Conservation (phyloP, 192 early-diverging fungal genomes). For the Backusella westeae region DNA sequence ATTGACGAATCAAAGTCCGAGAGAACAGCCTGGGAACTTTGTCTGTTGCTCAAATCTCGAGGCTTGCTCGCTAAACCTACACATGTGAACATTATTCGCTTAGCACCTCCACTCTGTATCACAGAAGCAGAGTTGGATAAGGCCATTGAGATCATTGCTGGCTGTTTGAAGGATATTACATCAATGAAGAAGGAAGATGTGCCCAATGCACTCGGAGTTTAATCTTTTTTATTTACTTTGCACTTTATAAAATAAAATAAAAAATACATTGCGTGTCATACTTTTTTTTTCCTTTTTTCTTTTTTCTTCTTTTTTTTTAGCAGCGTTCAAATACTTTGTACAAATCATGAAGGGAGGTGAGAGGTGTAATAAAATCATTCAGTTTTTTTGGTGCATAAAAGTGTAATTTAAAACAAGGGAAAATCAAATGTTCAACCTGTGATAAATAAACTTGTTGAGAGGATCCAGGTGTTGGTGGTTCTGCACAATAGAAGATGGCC, state of each 20-base stretch:
- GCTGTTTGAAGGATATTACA: conserved; percentile 72
- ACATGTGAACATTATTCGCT: conserved; percentile 96
- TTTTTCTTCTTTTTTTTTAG: conserved; percentile 41
- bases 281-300: conserved; percentile 13
- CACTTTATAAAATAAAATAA: not conserved
- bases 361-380: conserved; percentile 58
- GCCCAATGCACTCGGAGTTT: conserved; percentile 23
- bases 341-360: conserved; percentile 84
- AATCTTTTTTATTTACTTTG: not conserved
- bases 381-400: conserved; percentile 68
- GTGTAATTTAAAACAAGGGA: conserved; percentile 74
- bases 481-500: conserved; percentile 60
- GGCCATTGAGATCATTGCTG: conserved; percentile 77
- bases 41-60: conserved; percentile 87
- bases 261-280: too few relatives aligned
- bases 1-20: conserved; percentile 81
- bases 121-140: conserved; percentile 86
- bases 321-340: conserved; percentile 98
- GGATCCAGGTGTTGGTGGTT: conserved; percentile 31
- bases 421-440: conserved; percentile 75
- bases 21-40: conserved; percentile 97
- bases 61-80: conserved; percentile 98
- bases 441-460: conserved; percentile 51
- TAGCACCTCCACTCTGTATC: conserved; percentile 94
- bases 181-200: conserved; percentile 51